phyloP scores from a whole-genome alignment of 2,329 filamentous ascomycete species.

The Nectriaceae sp. region DNA sequence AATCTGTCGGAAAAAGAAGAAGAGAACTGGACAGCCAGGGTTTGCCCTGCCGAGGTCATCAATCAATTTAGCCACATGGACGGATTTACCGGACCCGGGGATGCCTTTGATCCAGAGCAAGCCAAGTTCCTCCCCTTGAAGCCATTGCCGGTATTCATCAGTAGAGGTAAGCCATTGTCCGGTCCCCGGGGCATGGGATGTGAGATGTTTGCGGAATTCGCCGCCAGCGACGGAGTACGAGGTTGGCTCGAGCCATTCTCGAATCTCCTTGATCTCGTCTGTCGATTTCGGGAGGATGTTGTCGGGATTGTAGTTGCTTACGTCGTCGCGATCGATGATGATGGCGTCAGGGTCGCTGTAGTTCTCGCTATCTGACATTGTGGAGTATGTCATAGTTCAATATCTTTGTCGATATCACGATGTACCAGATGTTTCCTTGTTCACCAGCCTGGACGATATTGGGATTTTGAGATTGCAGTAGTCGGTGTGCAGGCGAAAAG shows the following conservation, averaged over 20 bases:
- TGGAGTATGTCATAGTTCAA: too few relatives aligned
- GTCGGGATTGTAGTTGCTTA: neutral
- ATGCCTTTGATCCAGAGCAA: slow-evolving; percentile 29
- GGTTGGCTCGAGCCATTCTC: slow-evolving; percentile 9
- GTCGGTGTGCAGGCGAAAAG: too few relatives aligned
- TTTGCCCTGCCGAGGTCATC: slow-evolving; percentile 3
- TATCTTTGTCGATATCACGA: too few relatives aligned
- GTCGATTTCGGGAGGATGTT: neutral
- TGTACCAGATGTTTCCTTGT: too few relatives aligned
- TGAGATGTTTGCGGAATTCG: slow-evolving; percentile 8
- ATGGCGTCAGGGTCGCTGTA: too few relatives aligned
- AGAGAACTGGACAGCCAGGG: slow-evolving; percentile 30
- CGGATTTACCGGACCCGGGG: slow-evolving; percentile 41
- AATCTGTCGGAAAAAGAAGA: slow-evolving; percentile 43
- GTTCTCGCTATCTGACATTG: too few relatives aligned
- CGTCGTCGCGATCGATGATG: neutral
- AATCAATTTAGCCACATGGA: slow-evolving; percentile 31
- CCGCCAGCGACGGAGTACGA: slow-evolving; percentile 2
- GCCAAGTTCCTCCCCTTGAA: slow-evolving; percentile 1
- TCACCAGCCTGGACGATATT: too few relatives aligned
- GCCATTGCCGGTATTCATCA: slow-evolving; percentile 7
- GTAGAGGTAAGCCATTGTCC: slow-evolving; percentile 5
- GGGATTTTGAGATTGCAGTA: too few relatives aligned
- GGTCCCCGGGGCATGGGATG: slow-evolving; percentile 6
- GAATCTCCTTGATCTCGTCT: too few relatives aligned